A percentile compares a stretch with the other conserved stretches of the same genome.
Conservation (phyloP, 2,329 filamentous ascomycete species). For the Neonectria sp. region DNA sequence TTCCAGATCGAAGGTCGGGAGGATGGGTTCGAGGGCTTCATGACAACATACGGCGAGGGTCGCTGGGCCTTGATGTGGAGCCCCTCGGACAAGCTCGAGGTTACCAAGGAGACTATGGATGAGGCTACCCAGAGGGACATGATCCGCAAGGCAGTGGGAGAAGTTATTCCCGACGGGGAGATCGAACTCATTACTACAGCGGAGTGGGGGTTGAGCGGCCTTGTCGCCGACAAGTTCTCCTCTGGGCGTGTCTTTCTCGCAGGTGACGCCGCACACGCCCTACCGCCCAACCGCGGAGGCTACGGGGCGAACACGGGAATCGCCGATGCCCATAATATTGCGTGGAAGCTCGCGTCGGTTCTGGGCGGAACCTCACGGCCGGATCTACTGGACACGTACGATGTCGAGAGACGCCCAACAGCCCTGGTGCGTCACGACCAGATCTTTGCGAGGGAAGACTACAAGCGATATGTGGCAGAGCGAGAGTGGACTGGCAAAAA, state of each 20-base stretch:
- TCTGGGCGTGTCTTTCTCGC: conserved; percentile 51
- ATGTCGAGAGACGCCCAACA: conserved; percentile 55
- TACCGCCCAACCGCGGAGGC: conserved; percentile 53
- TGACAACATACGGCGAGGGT: conserved; percentile 43
- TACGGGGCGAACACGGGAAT: conserved; percentile 54
- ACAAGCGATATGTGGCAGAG: conserved; percentile 24
- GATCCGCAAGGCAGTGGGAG: conserved; percentile 34
- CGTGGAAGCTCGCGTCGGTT: conserved; percentile 59
- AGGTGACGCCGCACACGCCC: conserved; percentile 54
- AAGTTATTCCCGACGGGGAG: conserved; percentile 27
- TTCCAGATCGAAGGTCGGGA: conserved; percentile 48
- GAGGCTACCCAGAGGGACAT: conserved; percentile 21
- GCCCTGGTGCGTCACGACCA: conserved; percentile 47
- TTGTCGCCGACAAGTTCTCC: conserved; percentile 48
- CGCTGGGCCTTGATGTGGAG: conserved; percentile 45
- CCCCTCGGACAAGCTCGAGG: not conserved
- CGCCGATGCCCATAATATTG: conserved; percentile 58
- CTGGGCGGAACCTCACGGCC: conserved; percentile 40
- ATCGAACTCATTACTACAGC: conserved; percentile 39
- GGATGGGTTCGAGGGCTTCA: conserved; percentile 45
- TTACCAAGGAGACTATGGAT: conserved; percentile 17
- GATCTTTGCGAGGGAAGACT: conserved; percentile 43
- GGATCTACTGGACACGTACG: conserved; percentile 55
- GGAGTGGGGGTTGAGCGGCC: conserved; percentile 44
- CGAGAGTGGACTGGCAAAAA: conserved; percentile 27